Percentiles rank a stretch among this genome's conserved stretches.
Evolutionary conservation across 2,329 filamentous ascomycete genomes (phyloP).

Genomic region (Xylariales sp.): DNA sequence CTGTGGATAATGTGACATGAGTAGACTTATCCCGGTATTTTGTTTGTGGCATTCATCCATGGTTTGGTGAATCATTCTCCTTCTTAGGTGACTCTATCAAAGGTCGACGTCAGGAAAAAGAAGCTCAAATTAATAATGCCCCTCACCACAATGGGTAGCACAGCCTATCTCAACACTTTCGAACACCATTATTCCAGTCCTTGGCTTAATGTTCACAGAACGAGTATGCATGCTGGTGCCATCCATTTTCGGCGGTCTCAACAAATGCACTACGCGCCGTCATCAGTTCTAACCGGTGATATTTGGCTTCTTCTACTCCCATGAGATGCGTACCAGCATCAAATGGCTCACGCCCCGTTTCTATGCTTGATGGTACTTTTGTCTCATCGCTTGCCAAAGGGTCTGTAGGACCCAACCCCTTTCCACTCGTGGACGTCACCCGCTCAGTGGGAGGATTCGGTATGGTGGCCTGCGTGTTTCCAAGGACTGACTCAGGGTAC

Average conservation of each 20-base stretch:
- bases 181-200: too few species aligned
- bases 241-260: background rate
- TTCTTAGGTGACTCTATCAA: too few species aligned
- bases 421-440: background rate
- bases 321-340: background rate
- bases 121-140: too few species aligned
- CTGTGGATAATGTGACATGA: too few species aligned
- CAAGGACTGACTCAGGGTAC: background rate
- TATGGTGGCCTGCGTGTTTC: background rate
- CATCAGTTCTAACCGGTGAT: background rate
- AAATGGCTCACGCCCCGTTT: background rate
- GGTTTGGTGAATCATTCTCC: too few species aligned
- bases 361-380: background rate
- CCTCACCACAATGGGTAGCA: too few species aligned
- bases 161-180: too few species aligned
- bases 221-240: background rate
- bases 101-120: too few species aligned
- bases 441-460: background rate
- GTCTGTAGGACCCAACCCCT: background rate
- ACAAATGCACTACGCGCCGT: background rate
- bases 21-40: too few species aligned
- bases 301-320: background rate
- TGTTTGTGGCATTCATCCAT: too few species aligned
- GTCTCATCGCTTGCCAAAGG: background rate
- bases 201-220: slow-evolving; percentile 3